Base-by-base conservation (phyloP, 257 asterid genomes). In the Nicotiana attenuata region DNA sequence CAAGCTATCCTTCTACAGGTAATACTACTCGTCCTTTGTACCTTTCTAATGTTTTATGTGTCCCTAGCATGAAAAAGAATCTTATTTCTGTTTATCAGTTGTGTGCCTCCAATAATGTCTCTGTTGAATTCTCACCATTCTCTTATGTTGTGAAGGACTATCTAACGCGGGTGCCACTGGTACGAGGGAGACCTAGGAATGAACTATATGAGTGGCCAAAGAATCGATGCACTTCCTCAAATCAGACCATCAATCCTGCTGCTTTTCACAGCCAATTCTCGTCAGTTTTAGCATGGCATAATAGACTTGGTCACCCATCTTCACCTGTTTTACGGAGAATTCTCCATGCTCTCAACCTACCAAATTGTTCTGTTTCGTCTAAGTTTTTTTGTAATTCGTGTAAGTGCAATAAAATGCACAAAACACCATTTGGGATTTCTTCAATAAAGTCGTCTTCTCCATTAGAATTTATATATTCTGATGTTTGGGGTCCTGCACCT, bases 271-370 rank as follows among this genome's bases (percentile, higher is more conserved):
- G 19, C 1, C 66, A 61, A 7, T 61, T 61, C 17, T 61, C 15
- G 8, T 61, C 16, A 10, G 24, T 61, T 61, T 61, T 33, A 19
- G 26, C 35, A 3, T 80, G 82, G 60, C 65, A 80, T 15, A 20
- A n/a, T 24, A 69, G 47, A 4, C 22, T 80, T 11, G 82, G 82
- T 45, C 82, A 80, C 31, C 77, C 64, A 5, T 61, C 82, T 19
- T 61, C 82, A 22, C 20, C 17, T 22, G 10, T 64, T 38, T 35
- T 80, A 4, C 9, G 9, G 1, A 45, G 20, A 0, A 7, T 61
- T 1, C 0, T 38, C 14, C 0, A 28, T 8, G 4, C 61, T 11
- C 41, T 28, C 16, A 47, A 17, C 6, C 31, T 9, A 9, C 15
- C 28, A 22, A 28, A 17, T 11, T 24, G 3, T 15, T 64, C 0